These are phyloP conservation scores for Hyaloperonospora arabidopsidis DNA, from an alignment of 352 stramenopile genomes.

Conservation along the genomic window DNA sequence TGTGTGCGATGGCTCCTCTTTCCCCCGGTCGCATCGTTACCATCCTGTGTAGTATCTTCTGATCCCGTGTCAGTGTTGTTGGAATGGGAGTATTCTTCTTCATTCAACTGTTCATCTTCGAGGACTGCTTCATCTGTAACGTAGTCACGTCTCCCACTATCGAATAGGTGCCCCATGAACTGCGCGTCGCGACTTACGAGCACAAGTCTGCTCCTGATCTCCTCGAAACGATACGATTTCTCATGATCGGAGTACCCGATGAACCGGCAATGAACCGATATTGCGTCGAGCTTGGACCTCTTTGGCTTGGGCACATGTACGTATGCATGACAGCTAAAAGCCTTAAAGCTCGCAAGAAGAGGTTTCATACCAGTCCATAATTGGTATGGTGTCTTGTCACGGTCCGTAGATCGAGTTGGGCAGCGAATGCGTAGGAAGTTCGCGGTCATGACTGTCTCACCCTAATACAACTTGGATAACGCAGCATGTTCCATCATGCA, in stretches of 20 bases:
- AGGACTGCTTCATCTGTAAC: background rate
- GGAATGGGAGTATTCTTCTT: background rate
- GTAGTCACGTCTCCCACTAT: conserved; percentile 8
- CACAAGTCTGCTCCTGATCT: conserved; percentile 1
- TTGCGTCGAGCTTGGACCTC: background rate
- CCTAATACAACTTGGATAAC: background rate
- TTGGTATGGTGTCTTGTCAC: background rate
- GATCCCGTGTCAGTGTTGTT: background rate
- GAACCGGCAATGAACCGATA: background rate
- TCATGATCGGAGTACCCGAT: background rate
- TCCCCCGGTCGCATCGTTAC: too few species aligned
- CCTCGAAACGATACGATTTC: background rate
- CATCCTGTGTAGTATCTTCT: too few species aligned
- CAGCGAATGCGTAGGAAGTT: background rate
- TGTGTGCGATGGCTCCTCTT: background rate
- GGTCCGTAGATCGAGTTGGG: background rate
- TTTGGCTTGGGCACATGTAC: background rate
- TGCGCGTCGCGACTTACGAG: conserved; percentile 12
- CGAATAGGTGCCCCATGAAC: conserved; percentile 15
- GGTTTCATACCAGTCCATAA: background rate
- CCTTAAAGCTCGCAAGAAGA: background rate
- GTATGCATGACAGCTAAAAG: background rate
- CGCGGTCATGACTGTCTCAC: background rate
- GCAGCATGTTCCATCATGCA: background rate
- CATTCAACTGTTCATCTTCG: conserved; percentile 1